Conservation (phyloP, 345 rosid genomes). For the Salix koriyanagi region DNA sequence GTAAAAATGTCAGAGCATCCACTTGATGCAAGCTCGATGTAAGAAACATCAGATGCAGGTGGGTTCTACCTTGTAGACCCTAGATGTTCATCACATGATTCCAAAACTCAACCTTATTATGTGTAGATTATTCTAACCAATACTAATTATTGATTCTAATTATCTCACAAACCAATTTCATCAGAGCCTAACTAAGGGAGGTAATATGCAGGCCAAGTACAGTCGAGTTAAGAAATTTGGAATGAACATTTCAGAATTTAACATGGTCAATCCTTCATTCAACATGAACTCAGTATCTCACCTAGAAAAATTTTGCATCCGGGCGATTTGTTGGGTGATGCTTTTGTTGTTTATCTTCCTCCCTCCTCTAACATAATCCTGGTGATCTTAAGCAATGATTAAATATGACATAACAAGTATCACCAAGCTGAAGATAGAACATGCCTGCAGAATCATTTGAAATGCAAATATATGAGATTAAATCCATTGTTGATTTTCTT, state of each 20-base stretch:
- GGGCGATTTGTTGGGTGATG: not conserved
- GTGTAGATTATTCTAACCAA: not conserved
- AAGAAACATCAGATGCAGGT: not conserved
- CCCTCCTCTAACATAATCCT: not conserved
- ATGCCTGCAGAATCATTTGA: constrained; percentile 35
- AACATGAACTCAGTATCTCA: constrained; percentile 30
- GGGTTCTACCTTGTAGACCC: not conserved
- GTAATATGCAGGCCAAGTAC: not conserved
- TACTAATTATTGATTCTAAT: not conserved
- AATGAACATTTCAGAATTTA: not conserved
- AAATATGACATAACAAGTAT: constrained; percentile 23
- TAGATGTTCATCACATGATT: not conserved
- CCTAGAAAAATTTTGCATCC: constrained; percentile 15
- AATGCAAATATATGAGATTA: constrained; percentile 12
- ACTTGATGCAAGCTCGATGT: constrained; percentile 11
- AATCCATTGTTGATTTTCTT: not conserved
- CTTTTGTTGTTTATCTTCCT: not conserved
- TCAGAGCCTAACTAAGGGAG: not conserved
- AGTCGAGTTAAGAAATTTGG: not conserved
- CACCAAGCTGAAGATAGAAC: constrained; percentile 28
- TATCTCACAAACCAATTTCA: not conserved
- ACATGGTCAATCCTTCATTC: not conserved
- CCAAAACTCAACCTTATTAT: not conserved
- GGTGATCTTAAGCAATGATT: constrained; percentile 7
- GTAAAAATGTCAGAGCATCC: constrained; percentile 8